Base-by-base conservation (phyloP, 208 protist genomes). In the Trypanosoma avium region DNA sequence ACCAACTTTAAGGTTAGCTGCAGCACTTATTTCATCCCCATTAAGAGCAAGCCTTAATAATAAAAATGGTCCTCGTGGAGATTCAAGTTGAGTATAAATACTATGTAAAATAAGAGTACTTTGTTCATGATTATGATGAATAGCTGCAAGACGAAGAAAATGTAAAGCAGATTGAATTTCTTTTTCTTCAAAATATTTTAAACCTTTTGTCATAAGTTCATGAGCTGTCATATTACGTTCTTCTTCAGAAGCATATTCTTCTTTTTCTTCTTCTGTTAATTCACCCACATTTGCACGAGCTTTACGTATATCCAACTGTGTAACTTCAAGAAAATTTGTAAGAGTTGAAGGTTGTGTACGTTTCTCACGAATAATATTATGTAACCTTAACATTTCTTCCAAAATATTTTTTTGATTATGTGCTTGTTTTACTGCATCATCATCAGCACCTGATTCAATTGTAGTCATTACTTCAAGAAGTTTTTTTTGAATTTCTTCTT, bases 41-140 rank as follows among this genome's bases (percentile, higher is more conserved):
- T 93, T 80, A 27, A 92, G 61, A 2, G 91, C 91, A 62, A 86
- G 86, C 50, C 77, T 64, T 33, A 96, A 74, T 33, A 94, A 73
- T 49, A 96, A 35, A 60, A 77, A 86, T 12, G 86, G 66, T 15
- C 84, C 87, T 29, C 82, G 81, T 13, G 88, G 86, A 3, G 79
- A 88, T 49, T 73, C 69, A 26, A 90, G 70, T 64, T 92, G 79
- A 66, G 75, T 76, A 73, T 93, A 96, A 45, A 94, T 88, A 69
- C 72, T 82, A 75, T 90, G 81, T 49, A 96, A 61, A 46, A 93
- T 29, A 30, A 93, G 61, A 19, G 81, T 86, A 55, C 86, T 92
- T 64, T 92, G 79, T 32, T 90, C 79, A 62, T 92, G 78, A 45
- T 89, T 81, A 77, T 96, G 88, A 68, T 93, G 86, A 61, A 96